Conservation (phyloP, 2,329 filamentous ascomycete species). For the Raffaelea albimanens region DNA sequence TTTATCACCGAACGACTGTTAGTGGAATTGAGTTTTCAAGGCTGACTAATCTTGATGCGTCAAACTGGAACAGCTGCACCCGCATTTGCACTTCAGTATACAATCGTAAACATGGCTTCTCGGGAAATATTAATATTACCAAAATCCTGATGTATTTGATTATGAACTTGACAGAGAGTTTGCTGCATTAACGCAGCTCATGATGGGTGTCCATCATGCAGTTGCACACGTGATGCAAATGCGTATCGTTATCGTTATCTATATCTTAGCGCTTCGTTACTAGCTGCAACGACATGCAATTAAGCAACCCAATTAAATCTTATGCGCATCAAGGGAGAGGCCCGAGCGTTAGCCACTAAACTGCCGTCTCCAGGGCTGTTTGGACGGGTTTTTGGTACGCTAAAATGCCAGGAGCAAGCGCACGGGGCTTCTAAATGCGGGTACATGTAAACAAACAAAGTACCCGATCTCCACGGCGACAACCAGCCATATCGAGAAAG, state of each 20-base stretch:
- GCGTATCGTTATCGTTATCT: neutral
- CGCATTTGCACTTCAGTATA: too few relatives aligned
- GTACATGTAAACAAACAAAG: slow-evolving; percentile 16
- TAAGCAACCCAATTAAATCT: slow-evolving; percentile 1
- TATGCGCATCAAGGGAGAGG: neutral
- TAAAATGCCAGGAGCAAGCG: neutral
- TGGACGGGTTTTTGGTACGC: neutral
- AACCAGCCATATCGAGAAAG: slow-evolving; percentile 9
- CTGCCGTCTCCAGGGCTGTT: slow-evolving; percentile 5
- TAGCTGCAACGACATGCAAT: neutral
- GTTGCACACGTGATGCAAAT: slow-evolving; percentile 4
- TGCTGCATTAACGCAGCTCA: too few relatives aligned
- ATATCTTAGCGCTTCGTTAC: slow-evolving; percentile 3
- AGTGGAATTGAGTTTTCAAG: neutral
- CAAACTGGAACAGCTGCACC: too few relatives aligned
- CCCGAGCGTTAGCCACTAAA: slow-evolving; percentile 3
- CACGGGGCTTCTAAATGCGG: neutral
- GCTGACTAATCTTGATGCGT: too few relatives aligned
- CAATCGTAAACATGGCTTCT: too few relatives aligned
- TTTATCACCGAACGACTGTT: slow-evolving; percentile 7
- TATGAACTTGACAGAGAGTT: too few relatives aligned
- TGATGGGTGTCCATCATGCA: too few relatives aligned
- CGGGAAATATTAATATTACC: too few relatives aligned
- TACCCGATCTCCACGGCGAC: slow-evolving; percentile 15
- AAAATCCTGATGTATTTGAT: too few relatives aligned